These are phyloP conservation scores for Thuidium tamariscinum DNA, from an alignment of 225 moss, liverwort and hornwort species.

Conservation along the genomic window DNA sequence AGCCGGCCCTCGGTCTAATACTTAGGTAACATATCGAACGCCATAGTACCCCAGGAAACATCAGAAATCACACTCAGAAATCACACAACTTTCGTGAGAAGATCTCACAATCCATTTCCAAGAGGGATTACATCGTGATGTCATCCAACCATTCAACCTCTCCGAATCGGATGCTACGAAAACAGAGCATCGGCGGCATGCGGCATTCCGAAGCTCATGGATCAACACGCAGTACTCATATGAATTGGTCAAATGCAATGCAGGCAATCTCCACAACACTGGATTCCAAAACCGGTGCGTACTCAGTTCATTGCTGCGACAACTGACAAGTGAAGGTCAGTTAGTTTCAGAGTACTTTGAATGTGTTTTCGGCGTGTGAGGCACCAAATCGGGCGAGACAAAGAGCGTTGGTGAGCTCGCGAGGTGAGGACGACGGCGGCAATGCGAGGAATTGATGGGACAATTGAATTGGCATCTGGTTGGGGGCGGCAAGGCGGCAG, in stretches of 20 bases:
- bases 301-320: neutral
- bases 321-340: no score
- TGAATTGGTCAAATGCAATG: neutral
- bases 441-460: neutral
- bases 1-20: neutral
- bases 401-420: neutral
- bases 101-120: neutral
- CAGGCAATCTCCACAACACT: no score
- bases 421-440: neutral
- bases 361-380: neutral
- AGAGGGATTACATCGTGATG: neutral
- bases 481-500: neutral
- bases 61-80: neutral
- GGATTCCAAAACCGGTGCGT: neutral
- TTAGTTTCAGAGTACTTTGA: neutral
- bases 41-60: neutral
- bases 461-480: neutral
- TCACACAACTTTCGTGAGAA: neutral
- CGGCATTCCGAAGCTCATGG: neutral
- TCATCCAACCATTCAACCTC: neutral
- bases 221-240: neutral
- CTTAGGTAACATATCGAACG: neutral
- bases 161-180: neutral
- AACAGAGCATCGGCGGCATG: neutral
- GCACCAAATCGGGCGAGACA: neutral